Conservation (phyloP, 768 basidiomycete species). For the Gloeopeniophorella convolvens region DNA sequence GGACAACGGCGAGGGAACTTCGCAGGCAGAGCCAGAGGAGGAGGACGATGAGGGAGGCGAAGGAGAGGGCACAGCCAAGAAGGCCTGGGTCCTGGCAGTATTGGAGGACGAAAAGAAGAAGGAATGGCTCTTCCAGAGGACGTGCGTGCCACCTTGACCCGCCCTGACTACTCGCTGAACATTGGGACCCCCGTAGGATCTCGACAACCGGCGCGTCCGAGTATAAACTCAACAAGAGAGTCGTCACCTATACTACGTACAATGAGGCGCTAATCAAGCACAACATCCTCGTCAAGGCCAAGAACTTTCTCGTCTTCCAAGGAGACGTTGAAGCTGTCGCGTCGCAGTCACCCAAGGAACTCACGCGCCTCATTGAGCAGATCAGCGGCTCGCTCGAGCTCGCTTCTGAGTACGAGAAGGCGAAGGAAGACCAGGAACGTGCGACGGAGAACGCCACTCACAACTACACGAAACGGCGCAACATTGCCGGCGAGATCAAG, state of each 20-base stretch:
- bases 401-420: slow-evolving; percentile 80
- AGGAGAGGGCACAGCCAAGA: slow-evolving; percentile 81
- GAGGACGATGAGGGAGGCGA: slow-evolving; percentile 45
- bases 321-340: slow-evolving; percentile 98
- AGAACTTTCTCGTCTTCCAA: slow-evolving; percentile 99
- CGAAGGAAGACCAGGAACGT: slow-evolving; percentile 79
- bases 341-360: slow-evolving; percentile 85
- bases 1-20: slow-evolving; percentile 34
- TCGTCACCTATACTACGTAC: slow-evolving; percentile 84
- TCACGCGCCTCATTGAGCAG: slow-evolving; percentile 88
- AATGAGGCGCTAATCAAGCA: slow-evolving; percentile 81
- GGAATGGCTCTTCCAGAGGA: slow-evolving; percentile 88
- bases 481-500: slow-evolving; percentile 91
- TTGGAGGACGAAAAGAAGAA: slow-evolving; percentile 71
- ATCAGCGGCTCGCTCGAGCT: slow-evolving; percentile 93
- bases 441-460: slow-evolving; percentile 93
- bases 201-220: slow-evolving; percentile 83
- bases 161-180: neutral
- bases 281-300: slow-evolving; percentile 97
- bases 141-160: slow-evolving; percentile 45
- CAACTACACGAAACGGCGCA: slow-evolving; percentile 91
- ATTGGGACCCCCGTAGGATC: slow-evolving; percentile 51
- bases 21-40: slow-evolving; percentile 33
- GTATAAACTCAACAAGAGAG: slow-evolving; percentile 77
- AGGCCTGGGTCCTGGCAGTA: slow-evolving; percentile 94